These are phyloP conservation scores for Coniochaeta hoffmannii DNA, from an alignment of 2,329 filamentous ascomycete genomes.

Conservation along the genomic window DNA sequence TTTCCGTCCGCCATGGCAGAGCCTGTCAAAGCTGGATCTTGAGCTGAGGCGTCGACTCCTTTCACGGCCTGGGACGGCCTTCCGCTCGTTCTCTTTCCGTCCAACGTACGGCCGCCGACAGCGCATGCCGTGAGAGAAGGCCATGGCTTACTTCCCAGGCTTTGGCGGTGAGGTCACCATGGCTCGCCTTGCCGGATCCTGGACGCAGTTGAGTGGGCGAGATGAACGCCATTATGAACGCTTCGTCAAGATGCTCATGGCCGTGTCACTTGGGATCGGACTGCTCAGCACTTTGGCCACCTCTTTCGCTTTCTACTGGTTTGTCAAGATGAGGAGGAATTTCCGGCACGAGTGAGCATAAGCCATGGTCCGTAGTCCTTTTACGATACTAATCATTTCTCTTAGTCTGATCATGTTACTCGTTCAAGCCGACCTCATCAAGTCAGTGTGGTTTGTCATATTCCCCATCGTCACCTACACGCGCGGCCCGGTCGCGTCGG, in stretches of 20 bases:
- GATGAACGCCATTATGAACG: neutral
- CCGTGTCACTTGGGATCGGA: slow-evolving; percentile 28
- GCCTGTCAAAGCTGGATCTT: neutral
- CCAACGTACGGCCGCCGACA: neutral
- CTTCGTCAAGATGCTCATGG: neutral
- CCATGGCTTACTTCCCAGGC: neutral
- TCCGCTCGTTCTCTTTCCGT: neutral
- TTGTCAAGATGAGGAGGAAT: slow-evolving; percentile 62
- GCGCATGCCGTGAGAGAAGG: neutral
- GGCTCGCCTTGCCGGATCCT: neutral
- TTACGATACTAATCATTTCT: slow-evolving; percentile 9
- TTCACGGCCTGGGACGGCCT: neutral
- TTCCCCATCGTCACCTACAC: slow-evolving; percentile 54
- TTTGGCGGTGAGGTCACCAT: neutral
- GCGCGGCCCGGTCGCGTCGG: slow-evolving; percentile 39
- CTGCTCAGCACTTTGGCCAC: slow-evolving; percentile 49
- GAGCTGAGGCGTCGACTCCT: neutral
- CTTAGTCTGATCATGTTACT: slow-evolving; percentile 65
- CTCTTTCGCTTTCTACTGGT: slow-evolving; percentile 60
- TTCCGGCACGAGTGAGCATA: slow-evolving; percentile 62
- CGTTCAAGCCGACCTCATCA: slow-evolving; percentile 65
- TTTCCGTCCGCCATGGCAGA: neutral
- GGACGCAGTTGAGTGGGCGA: neutral
- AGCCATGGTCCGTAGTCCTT: neutral
- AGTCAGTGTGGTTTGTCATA: slow-evolving; percentile 60